Evolutionary conservation across 805 yeast genomes (phyloP).

Genomic region (Zygoascus bituminiphila): DNA sequence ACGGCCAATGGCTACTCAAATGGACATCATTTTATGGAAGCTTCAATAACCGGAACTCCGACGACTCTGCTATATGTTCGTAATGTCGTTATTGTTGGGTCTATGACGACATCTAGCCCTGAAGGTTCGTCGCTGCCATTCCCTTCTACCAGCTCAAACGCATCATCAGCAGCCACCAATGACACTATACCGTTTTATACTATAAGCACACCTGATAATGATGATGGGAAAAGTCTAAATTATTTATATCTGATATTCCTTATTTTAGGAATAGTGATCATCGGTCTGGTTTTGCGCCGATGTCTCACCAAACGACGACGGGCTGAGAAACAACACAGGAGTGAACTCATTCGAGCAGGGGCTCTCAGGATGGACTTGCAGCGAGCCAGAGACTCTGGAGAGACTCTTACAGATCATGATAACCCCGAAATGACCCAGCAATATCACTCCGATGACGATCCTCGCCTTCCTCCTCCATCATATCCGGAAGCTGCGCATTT

Average conservation of each 20-base stretch:
- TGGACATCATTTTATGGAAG: no score
- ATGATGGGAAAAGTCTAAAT: conserved; percentile 6
- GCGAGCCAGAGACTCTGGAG: background rate
- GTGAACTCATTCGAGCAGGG: conserved; percentile 13
- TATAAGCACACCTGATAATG: conserved; percentile 7
- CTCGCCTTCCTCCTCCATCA: conserved; percentile 2
- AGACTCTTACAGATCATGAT: background rate
- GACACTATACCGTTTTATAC: conserved; percentile 10
- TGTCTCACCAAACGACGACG: conserved; percentile 16
- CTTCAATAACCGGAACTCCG: no score
- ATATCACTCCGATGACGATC: background rate
- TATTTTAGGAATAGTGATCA: conserved; percentile 14
- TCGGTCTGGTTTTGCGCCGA: conserved; percentile 13
- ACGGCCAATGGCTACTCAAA: no score
- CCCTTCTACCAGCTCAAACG: background rate
- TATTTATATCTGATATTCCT: conserved; percentile 20
- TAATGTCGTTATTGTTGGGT: conserved; percentile 6
- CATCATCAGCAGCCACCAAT: conserved; percentile 3
- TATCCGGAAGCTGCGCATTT: conserved; percentile 7
- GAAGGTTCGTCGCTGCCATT: conserved; percentile 1
- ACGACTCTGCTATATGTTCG: background rate
- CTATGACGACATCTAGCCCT: background rate
- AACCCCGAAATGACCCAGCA: background rate
- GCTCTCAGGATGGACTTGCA: conserved; percentile 17
- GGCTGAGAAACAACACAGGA: conserved; percentile 8